These are phyloP conservation scores for Rutstroemia sp. DNA, from an alignment of 2,329 filamentous ascomycete genomes.

Conservation along the genomic window DNA sequence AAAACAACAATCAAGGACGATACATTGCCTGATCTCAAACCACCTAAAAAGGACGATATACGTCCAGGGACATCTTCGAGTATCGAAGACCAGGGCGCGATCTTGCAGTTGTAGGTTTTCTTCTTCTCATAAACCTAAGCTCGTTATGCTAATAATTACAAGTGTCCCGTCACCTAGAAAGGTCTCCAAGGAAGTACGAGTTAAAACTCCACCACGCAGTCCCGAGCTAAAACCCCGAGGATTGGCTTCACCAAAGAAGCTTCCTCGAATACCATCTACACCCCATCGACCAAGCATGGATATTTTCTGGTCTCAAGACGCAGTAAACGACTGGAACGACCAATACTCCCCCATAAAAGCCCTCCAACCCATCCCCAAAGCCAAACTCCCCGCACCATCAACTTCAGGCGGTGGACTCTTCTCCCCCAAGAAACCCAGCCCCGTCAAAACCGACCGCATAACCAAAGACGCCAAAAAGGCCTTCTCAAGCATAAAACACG, in stretches of 20 bases:
- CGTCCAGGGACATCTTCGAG: conserved; percentile 7
- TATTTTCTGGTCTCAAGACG: conserved; percentile 51
- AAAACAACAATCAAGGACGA: conserved; percentile 8
- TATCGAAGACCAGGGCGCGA: conserved; percentile 1
- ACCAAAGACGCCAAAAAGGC: conserved; percentile 43
- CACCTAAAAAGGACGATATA: conserved; percentile 3
- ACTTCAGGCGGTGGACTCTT: background rate
- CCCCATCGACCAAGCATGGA: conserved; percentile 48
- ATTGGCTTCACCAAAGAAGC: conserved; percentile 25
- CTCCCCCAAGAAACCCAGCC: conserved; percentile 14
- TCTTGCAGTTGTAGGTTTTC: conserved; percentile 4
- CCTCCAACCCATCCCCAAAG: conserved; percentile 31
- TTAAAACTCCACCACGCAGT: conserved; percentile 25
- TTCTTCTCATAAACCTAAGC: background rate
- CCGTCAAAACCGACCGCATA: conserved; percentile 30
- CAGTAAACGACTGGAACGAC: conserved; percentile 58
- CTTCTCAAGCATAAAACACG: conserved; percentile 56
- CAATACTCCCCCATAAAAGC: conserved; percentile 46
- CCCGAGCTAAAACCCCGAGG: conserved; percentile 18
- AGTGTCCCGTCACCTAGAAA: conserved; percentile 22
- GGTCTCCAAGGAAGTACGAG: conserved; percentile 15
- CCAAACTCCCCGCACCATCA: conserved; percentile 7
- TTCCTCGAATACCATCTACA: conserved; percentile 42
- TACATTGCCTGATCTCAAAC: conserved; percentile 10
- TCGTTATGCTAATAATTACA: conserved; percentile 1